Evolutionary conservation across 2,329 filamentous ascomycete genomes (phyloP).

Genomic region (Diaporthe sp.): DNA sequence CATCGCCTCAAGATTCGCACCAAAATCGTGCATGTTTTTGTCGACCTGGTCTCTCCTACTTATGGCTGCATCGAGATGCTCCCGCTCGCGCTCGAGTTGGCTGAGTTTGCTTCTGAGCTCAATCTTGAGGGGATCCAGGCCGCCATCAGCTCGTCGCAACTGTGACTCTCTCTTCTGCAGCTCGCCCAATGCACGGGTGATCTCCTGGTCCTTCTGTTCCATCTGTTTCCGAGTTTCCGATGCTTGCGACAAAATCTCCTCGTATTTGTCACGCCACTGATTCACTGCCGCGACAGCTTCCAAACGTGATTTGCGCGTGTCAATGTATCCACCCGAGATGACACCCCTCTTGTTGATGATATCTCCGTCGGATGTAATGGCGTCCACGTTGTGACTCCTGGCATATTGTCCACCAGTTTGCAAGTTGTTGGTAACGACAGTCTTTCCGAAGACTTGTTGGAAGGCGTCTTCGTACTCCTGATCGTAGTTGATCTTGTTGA

Average conservation of each 20-base stretch:
- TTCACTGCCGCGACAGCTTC: slow-evolving; percentile 83
- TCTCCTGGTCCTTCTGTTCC: slow-evolving; percentile 87
- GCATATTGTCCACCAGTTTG: slow-evolving; percentile 91
- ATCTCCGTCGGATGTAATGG: slow-evolving; percentile 95
- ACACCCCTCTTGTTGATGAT: slow-evolving; percentile 95
- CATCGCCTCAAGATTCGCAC: slow-evolving; percentile 81
- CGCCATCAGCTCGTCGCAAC: slow-evolving; percentile 79
- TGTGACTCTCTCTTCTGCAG: slow-evolving; percentile 59
- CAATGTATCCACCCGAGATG: slow-evolving; percentile 94
- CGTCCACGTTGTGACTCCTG: slow-evolving; percentile 90
- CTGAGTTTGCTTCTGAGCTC: slow-evolving; percentile 83
- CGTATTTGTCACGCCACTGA: slow-evolving; percentile 81
- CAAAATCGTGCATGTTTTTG: slow-evolving; percentile 80
- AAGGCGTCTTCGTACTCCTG: slow-evolving; percentile 85
- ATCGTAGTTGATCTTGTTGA: slow-evolving; percentile 88
- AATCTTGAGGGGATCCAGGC: slow-evolving; percentile 83
- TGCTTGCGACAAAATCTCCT: slow-evolving; percentile 74
- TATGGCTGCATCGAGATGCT: slow-evolving; percentile 79
- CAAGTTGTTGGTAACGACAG: slow-evolving; percentile 92
- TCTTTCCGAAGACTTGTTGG: slow-evolving; percentile 94
- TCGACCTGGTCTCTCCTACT: slow-evolving; percentile 78
- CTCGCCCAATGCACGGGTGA: slow-evolving; percentile 88
- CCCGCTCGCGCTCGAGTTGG: slow-evolving; percentile 80
- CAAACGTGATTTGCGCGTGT: slow-evolving; percentile 87
- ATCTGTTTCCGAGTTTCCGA: slow-evolving; percentile 78